Evolutionary conservation across 805 yeast species (phyloP), one percentile per base, ranked within the genome.

Genomic region (Wickerhamiella kurtzmanii): DNA sequence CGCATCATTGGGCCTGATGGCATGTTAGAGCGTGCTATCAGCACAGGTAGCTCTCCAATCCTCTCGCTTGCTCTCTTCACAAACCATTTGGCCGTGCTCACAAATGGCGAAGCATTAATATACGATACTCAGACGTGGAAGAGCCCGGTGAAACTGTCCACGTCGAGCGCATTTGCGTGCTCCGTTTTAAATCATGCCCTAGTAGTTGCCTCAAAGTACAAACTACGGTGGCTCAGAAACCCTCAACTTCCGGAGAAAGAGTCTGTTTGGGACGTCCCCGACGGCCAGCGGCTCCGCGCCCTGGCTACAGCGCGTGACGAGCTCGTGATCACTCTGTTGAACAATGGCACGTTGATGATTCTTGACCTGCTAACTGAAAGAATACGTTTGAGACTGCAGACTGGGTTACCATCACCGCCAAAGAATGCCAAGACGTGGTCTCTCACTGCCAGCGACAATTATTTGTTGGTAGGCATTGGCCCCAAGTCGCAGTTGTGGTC

Each of bases 171-270:
- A 18, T 19, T 20, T 17, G 21, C 25, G 15, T 18, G 8, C 5
- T 22, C 25, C 16, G n/a, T 17, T 6, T 16, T 11, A 15, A 15
- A 20, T 21, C 6, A 18, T 15, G 25, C 41, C 13, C 38, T 49
- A 17, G 52, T 46, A 15, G 54, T 52, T 8, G 56, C 44, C 4
- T 52, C 56, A 9, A 22, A 46, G 13, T 52, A 52, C 42, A 52
- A 52, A 36, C 22, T 52, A n/a, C 49, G 56, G 20, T 17, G 41
- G 45, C 22, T 17, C 21, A 4, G 18, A 15, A 15, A 22, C 21
- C 21, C 16, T 32, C 19, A 16, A 13, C 16, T 13, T 48, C 37
- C 21, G 16, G 35, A 25, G n/a, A 16, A 19, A 19, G 36, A 9
- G 36, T 15, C 13, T 9, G 11, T n/a, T 16, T 15, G 17, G 43